phyloP scores from a whole-genome alignment of 2,329 filamentous ascomycete species.

The Aspergillus candidus region DNA sequence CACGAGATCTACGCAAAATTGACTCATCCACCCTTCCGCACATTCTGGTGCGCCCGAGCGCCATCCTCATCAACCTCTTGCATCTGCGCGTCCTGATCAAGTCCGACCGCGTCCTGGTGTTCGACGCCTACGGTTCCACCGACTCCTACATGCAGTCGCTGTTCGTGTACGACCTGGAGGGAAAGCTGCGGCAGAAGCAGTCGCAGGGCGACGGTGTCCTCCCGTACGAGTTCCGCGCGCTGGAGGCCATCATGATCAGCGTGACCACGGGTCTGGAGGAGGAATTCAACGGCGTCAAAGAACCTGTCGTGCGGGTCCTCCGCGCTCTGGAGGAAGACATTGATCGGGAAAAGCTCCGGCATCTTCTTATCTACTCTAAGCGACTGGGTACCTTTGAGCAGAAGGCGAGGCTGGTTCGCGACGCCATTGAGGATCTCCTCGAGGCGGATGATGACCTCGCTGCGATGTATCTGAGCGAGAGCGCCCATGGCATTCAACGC shows the following conservation, averaged over 20 bases:
- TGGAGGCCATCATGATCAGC: constrained; percentile 90
- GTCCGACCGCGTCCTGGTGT: constrained; percentile 85
- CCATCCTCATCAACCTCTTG: constrained; percentile 92
- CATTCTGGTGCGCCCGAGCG: constrained; percentile 85
- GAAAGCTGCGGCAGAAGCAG: constrained; percentile 78
- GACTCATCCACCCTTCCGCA: constrained; percentile 93
- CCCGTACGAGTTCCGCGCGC: constrained; percentile 90
- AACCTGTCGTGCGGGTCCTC: constrained; percentile 83
- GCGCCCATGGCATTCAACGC: constrained; percentile 64
- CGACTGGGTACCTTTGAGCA: constrained; percentile 95
- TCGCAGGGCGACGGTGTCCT: constrained; percentile 52
- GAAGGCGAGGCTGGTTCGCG: constrained; percentile 86
- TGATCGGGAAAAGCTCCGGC: constrained; percentile 83
- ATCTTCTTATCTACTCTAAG: constrained; percentile 90
- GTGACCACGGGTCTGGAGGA: constrained; percentile 88
- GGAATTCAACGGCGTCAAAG: constrained; percentile 88
- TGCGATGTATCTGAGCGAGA: constrained; percentile 92
- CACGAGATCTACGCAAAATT: constrained; percentile 93
- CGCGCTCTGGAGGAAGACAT: constrained; percentile 94
- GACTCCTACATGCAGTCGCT: constrained; percentile 92
- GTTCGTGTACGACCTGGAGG: constrained; percentile 96
- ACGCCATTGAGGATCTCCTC: constrained; percentile 89
- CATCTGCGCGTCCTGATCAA: constrained; percentile 95
- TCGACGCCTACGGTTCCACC: constrained; percentile 91
- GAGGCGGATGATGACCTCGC: constrained; percentile 94